A percentile compares a stretch with the other conserved stretches of the same genome.
These are phyloP conservation scores for Planoprotostelium fungivorum DNA, from an alignment of 78 protist species.

Conservation along the genomic window DNA sequence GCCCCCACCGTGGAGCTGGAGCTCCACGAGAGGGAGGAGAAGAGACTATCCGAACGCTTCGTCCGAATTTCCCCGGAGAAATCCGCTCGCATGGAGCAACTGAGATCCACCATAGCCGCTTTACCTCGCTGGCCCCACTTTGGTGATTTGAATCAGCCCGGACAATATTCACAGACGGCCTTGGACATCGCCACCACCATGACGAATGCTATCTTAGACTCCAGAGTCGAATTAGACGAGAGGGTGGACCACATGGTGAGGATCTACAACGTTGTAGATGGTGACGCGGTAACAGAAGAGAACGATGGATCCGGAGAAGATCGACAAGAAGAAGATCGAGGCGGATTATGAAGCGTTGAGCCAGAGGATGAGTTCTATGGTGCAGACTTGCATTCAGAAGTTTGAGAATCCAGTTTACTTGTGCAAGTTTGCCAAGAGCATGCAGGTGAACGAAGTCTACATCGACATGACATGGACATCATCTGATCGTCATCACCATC, in stretches of 20 bases:
- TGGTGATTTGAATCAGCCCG: neutral
- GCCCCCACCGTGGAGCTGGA: neutral
- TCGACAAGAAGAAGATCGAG: neutral
- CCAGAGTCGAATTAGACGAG: neutral
- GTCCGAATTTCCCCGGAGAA: neutral
- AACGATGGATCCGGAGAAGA: neutral
- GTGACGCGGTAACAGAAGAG: neutral
- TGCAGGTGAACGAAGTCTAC: no score
- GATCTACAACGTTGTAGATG: neutral
- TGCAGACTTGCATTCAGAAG: neutral
- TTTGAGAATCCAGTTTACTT: neutral
- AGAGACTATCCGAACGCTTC: neutral
- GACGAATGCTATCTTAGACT: neutral
- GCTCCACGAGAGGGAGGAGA: neutral
- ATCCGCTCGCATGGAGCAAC: neutral
- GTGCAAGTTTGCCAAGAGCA: neutral
- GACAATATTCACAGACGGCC: neutral
- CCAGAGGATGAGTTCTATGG: neutral
- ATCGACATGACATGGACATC: no score
- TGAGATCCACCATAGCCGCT: neutral
- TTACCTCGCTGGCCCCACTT: neutral
- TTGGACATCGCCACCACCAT: neutral
- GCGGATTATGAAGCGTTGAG: neutral
- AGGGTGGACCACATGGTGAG: neutral
- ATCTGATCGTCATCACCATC: no score